Conservation (phyloP, 2,329 filamentous ascomycete genomes). For the Cordyceps sp. region DNA sequence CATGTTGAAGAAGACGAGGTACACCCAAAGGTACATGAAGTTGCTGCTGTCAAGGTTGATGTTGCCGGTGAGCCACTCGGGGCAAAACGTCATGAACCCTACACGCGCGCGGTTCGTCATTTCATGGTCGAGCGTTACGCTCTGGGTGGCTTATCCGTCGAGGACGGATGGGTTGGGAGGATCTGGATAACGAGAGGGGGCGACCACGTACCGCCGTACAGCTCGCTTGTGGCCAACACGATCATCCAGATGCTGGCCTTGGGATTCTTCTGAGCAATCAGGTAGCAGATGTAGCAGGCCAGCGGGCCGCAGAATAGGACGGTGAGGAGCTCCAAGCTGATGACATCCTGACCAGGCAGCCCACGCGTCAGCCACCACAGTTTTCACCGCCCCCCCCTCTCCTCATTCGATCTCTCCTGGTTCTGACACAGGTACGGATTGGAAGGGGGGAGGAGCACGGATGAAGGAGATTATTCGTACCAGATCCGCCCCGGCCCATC, state of each 20-base stretch:
- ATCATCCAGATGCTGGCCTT: conserved; percentile 46
- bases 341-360: conserved; percentile 26
- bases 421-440: no score
- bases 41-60: conserved; percentile 47
- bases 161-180: no score
- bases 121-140: no score
- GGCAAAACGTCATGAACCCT: conserved; percentile 57
- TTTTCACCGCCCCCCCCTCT: no score
- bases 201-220: conserved; percentile 40
- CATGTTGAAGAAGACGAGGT: conserved; percentile 52
- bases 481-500: conserved; percentile 48
- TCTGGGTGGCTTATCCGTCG: no score
- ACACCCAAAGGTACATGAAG: conserved; percentile 53
- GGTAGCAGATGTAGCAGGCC: conserved; percentile 41
- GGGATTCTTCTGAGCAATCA: conserved; percentile 36
- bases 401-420: no score
- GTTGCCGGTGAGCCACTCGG: conserved; percentile 49
- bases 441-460: neutral
- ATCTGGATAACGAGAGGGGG: no score
- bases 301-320: conserved; percentile 45
- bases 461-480: conserved; percentile 15
- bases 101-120: no score
- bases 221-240: conserved; percentile 46
- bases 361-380: no score
- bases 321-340: conserved; percentile 49